Conservation (phyloP, 2,329 filamentous ascomycete genomes). For the Colletotrichum sp. region DNA sequence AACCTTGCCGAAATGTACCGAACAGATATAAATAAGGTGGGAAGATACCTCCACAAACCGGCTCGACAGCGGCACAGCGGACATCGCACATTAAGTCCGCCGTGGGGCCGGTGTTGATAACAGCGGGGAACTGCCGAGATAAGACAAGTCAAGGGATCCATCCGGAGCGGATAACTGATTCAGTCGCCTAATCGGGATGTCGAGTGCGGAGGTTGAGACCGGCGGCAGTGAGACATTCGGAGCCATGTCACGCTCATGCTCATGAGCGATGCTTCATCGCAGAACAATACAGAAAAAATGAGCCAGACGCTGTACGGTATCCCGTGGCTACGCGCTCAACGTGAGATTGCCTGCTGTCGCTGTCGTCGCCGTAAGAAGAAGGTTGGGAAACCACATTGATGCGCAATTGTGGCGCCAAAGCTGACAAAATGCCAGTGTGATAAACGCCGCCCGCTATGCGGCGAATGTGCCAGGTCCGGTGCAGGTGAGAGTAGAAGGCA, state of each 20-base stretch:
- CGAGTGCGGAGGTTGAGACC: neutral
- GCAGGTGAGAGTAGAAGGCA: neutral
- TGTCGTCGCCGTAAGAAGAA: neutral
- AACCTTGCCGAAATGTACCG: neutral
- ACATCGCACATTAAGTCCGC: neutral
- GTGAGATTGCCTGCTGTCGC: neutral
- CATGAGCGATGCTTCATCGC: neutral
- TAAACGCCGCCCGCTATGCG: neutral
- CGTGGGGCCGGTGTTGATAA: neutral
- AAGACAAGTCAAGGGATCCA: neutral
- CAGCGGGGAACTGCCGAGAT: neutral
- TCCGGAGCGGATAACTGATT: neutral
- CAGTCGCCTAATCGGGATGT: neutral
- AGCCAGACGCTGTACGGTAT: neutral
- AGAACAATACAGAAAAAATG: neutral
- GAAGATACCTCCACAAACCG: neutral
- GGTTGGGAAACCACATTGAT: neutral
- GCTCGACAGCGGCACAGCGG: neutral
- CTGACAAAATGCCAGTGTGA: neutral
- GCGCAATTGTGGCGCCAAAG: neutral
- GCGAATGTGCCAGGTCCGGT: neutral
- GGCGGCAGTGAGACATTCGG: neutral
- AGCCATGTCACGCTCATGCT: neutral
- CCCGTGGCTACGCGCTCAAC: neutral
- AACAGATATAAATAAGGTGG: neutral